phyloP scores from a whole-genome alignment of 2,329 filamentous ascomycete species.

The Aspergillus sp. region DNA sequence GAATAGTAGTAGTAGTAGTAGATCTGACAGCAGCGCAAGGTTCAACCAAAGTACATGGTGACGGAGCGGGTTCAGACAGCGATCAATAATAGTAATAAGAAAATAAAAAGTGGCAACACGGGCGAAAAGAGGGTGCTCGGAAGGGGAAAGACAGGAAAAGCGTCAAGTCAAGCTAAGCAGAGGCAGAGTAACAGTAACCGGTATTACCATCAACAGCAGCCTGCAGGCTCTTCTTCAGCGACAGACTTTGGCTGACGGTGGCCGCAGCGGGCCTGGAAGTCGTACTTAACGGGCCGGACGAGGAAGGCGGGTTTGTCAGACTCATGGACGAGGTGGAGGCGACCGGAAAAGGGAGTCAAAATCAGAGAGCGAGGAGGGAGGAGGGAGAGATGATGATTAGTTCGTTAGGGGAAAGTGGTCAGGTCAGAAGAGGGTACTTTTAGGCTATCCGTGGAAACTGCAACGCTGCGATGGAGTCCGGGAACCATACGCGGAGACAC shows the following conservation, averaged over 20 bases:
- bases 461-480: slow-evolving; percentile 1
- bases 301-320: slow-evolving; percentile 46
- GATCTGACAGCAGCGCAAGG: not conserved
- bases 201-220: slow-evolving; percentile 50
- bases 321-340: slow-evolving; percentile 34
- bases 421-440: not conserved
- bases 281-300: slow-evolving; percentile 42
- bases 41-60: slow-evolving; percentile 18
- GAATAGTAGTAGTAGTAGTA: too few species aligned
- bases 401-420: too few species aligned
- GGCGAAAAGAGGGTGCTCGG: slow-evolving; percentile 18
- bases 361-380: too few species aligned
- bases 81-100: not conserved
- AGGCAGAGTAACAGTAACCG: slow-evolving; percentile 16
- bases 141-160: slow-evolving; percentile 7
- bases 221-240: slow-evolving; percentile 47
- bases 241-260: slow-evolving; percentile 35
- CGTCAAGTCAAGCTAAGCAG: slow-evolving; percentile 6
- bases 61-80: slow-evolving; percentile 4
- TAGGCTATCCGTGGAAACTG: not conserved
- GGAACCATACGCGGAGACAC: slow-evolving; percentile 4
- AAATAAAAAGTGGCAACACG: slow-evolving; percentile 11
- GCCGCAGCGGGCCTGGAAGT: slow-evolving; percentile 38
- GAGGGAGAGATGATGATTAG: too few species aligned
- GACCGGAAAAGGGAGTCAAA: not conserved